Evolutionary conservation across 257 asterid species (phyloP).

Genomic region (Pogostemon cablin): DNA sequence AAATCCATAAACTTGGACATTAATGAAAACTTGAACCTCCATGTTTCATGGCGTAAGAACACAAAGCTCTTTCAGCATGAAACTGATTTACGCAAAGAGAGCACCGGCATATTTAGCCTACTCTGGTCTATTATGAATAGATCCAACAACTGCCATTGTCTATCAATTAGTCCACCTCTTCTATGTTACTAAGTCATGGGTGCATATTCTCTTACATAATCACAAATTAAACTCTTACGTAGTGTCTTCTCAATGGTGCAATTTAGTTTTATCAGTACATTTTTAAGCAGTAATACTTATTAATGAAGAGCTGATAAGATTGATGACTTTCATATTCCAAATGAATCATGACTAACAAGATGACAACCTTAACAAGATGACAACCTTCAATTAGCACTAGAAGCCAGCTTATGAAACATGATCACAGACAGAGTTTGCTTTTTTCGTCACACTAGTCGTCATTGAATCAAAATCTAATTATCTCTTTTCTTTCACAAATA

Average conservation of each 20-base stretch:
- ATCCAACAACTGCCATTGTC: no score
- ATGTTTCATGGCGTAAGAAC: neutral
- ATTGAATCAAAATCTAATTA: constrained; percentile 11
- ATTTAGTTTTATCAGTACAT: neutral
- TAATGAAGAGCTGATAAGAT: constrained; percentile 2
- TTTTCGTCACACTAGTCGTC: neutral
- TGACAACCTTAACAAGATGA: neutral
- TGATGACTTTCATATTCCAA: neutral
- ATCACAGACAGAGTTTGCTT: constrained; percentile 15
- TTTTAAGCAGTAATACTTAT: neutral
- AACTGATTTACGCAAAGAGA: neutral
- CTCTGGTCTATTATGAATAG: neutral
- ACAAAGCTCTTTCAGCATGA: neutral
- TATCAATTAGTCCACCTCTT: no score
- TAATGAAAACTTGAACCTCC: no score
- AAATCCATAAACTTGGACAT: no score
- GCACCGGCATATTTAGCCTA: neutral
- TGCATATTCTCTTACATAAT: no score
- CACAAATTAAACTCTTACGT: neutral
- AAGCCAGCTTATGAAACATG: constrained; percentile 7
- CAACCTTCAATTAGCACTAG: neutral
- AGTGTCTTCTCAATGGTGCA: neutral
- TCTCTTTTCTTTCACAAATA: neutral
- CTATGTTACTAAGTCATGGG: no score
- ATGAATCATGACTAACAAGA: neutral